Conservation (phyloP, 305 asterid genomes). For the Fraxinus nigra region DNA sequence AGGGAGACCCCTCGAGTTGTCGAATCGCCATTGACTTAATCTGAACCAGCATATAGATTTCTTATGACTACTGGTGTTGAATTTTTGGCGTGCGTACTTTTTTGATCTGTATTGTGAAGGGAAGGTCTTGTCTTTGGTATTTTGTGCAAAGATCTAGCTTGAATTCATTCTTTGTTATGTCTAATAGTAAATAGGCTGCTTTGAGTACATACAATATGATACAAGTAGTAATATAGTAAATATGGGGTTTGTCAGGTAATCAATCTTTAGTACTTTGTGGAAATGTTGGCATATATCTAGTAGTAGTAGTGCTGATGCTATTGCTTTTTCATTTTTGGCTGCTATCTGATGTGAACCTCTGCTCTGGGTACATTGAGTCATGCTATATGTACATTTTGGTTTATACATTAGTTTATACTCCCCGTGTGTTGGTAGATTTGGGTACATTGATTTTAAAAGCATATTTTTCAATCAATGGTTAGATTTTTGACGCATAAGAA, state of each 20-base stretch:
- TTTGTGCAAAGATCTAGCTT: constrained; percentile 1
- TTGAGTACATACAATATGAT: constrained; percentile 10
- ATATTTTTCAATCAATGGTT: background rate
- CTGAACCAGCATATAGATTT: background rate
- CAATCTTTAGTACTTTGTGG: constrained; percentile 2
- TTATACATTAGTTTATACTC: background rate
- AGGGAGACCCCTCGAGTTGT: background rate
- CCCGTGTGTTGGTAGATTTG: background rate
- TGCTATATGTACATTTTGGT: background rate
- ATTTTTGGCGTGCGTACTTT: background rate
- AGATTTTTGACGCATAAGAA: background rate
- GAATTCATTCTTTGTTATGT: constrained; percentile 23
- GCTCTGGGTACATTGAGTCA: background rate
- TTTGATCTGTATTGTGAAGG: background rate
- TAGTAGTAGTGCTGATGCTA: background rate
- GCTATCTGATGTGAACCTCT: background rate
- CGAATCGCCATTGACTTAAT: background rate
- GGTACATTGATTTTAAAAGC: background rate
- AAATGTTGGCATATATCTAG: constrained; percentile 21
- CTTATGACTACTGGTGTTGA: background rate
- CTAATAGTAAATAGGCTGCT: constrained; percentile 25
- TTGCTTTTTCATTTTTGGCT: background rate
- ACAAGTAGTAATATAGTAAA: constrained; percentile 16
- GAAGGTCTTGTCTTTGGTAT: background rate
- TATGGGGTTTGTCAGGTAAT: background rate